Evolutionary conservation across 192 early-diverging fungal species (phyloP).

Genomic region (Tieghemiomyces parasiticus): DNA sequence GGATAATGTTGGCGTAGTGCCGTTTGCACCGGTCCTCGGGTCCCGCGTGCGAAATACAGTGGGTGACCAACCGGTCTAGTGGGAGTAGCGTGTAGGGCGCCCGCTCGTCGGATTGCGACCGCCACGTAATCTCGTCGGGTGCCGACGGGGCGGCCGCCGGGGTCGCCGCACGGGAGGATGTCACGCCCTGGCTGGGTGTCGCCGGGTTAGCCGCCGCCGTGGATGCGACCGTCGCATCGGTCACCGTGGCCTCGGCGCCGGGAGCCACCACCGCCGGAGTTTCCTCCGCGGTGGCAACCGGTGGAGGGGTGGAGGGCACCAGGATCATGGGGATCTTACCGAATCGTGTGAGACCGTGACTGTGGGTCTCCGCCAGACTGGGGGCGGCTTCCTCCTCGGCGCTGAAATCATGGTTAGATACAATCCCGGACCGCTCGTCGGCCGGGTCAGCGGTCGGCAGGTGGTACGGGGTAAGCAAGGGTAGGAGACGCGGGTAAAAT

Average conservation of each 20-base stretch:
- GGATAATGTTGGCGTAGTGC: slow-evolving; percentile 56
- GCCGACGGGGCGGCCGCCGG: slow-evolving; percentile 19
- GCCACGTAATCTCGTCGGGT: slow-evolving; percentile 13
- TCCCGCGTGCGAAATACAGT: slow-evolving; percentile 44
- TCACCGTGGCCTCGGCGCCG: background rate
- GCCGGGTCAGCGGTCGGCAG: too few species aligned
- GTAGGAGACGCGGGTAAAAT: slow-evolving; percentile 28
- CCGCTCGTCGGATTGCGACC: slow-evolving; percentile 14
- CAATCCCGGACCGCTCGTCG: background rate
- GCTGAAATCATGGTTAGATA: background rate
- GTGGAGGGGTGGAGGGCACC: background rate
- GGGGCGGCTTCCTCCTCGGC: background rate
- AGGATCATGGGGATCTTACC: slow-evolving; percentile 10
- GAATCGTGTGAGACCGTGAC: slow-evolving; percentile 5
- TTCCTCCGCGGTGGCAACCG: background rate
- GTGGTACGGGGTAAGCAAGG: background rate
- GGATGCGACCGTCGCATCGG: background rate
- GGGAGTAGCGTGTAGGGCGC: slow-evolving; percentile 28
- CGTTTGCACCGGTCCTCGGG: slow-evolving; percentile 56
- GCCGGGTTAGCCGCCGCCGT: background rate
- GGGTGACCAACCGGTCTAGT: slow-evolving; percentile 52
- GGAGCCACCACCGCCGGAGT: background rate
- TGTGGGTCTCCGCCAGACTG: background rate
- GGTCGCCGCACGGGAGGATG: background rate
- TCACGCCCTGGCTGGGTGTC: background rate